Percentiles rank a stretch among this genome's conserved stretches.
phyloP scores from a whole-genome alignment of 352 stramenopile genomes.

The Phytophthora fragariaefolia region DNA sequence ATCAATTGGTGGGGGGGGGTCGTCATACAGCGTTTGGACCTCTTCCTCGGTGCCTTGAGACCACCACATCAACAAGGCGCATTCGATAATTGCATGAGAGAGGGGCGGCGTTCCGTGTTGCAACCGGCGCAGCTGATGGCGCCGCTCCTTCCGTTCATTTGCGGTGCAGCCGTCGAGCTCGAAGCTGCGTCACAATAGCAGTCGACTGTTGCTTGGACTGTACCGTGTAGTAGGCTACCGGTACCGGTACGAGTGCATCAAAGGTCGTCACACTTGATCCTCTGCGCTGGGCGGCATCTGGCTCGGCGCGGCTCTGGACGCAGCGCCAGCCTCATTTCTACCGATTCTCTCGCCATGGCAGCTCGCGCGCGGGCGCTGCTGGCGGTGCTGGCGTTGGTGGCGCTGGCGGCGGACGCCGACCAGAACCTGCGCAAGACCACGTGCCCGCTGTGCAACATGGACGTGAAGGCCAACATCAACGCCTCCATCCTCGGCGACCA shows the following conservation, averaged over 20 bases:
- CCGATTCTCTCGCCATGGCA: constrained; percentile 28
- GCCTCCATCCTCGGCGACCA: constrained; percentile 75
- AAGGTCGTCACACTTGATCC: constrained; percentile 17
- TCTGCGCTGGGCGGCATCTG: constrained; percentile 16
- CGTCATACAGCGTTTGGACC: too few relatives aligned
- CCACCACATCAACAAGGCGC: neutral
- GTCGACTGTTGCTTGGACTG: too few relatives aligned
- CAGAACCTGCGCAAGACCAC: constrained; percentile 68
- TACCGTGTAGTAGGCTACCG: too few relatives aligned
- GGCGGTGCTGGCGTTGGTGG: constrained; percentile 30
- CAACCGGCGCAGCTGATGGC: constrained; percentile 15
- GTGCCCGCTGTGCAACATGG: constrained; percentile 66
- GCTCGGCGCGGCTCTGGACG: constrained; percentile 11
- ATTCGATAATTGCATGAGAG: constrained; percentile 25
- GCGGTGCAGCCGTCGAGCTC: constrained; percentile 3
- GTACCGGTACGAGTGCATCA: constrained; percentile 26
- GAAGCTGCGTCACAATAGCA: too few relatives aligned
- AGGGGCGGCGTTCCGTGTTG: constrained; percentile 15
- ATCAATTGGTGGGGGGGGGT: too few relatives aligned
- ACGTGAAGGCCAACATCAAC: constrained; percentile 63
- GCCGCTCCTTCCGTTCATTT: constrained; percentile 10
- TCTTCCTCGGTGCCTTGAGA: too few relatives aligned
- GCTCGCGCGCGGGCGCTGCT: constrained; percentile 24
- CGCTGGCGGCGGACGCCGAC: constrained; percentile 29
- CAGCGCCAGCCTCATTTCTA: constrained; percentile 21